Base-by-base conservation (phyloP, 192 early-diverging fungal genomes). In the Backusella psychrophila region DNA sequence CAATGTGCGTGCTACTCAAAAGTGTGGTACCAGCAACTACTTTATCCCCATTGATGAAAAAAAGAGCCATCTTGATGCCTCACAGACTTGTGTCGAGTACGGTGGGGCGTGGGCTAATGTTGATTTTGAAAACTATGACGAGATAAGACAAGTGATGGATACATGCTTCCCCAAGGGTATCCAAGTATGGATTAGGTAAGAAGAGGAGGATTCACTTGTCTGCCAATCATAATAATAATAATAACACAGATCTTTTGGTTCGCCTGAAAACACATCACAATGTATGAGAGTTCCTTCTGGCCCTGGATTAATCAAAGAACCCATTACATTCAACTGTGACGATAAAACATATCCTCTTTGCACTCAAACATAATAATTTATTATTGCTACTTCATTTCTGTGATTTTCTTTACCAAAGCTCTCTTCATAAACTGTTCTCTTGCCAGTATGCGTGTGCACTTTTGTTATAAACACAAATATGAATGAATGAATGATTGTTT, bases 381-480 rank as follows among this genome's bases (percentile, higher is more conserved):
- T 46, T 72, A 21, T 31, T 14, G 26, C 49, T 23, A 72, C 44
- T 72, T 72, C 15, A 82, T 77, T 59, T 78, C 77, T 36, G 90
- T 82, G 46, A 93, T 89, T 81, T 94, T 95, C 39, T 91, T 83
- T 14, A 91, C 88, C 71, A 94, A 80, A 0, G 93, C 95, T 46
- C 94, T 87, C 46, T 94, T 93, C 90, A 96, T 88, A 77, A 97
- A 98, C 80, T 96, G 94, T 72, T 97, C 95, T 69, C 94, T 85
- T 0, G 95, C 92, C 21, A 98, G 84, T 41, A 86, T 89, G 12
- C 96, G 89, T 34, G 94, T 89, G 75, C 89, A 87, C 88, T 95
- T 39, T 33, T 33, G 33, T 33, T 2, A 69, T 49, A 39, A 46
- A 42, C 29, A 68, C n/a, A 80, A 49, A 34, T 7, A 15, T 42